phyloP scores from a whole-genome alignment of 345 rosid species.

The Erysimum cheiranthoides region DNA sequence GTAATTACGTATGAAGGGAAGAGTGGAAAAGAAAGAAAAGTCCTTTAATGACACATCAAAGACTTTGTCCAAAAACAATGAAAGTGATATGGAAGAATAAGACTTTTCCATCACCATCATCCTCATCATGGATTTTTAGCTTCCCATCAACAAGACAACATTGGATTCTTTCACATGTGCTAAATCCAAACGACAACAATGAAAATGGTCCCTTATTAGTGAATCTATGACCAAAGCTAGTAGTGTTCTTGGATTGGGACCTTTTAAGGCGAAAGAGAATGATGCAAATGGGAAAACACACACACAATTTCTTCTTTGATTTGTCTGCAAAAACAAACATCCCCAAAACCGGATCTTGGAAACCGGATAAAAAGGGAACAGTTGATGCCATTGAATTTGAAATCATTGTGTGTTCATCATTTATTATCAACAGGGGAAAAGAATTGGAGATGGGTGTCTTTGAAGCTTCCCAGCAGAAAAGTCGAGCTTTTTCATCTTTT shows the following conservation, averaged over 20 bases:
- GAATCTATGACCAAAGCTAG: slow-evolving; percentile 30
- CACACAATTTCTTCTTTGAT: slow-evolving; percentile 25
- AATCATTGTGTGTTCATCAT: slow-evolving; percentile 38
- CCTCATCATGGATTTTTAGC: slow-evolving; percentile 31
- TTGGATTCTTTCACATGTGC: slow-evolving; percentile 46
- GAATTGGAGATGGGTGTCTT: slow-evolving; percentile 81
- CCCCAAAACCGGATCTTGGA: neutral
- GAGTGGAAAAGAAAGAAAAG: neutral
- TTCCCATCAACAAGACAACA: slow-evolving; percentile 42
- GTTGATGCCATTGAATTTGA: neutral
- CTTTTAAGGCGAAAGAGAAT: slow-evolving; percentile 12
- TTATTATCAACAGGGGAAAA: slow-evolving; percentile 75
- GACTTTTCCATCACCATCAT: slow-evolving; percentile 32
- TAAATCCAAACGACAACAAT: slow-evolving; percentile 33
- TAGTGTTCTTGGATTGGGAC: slow-evolving; percentile 20
- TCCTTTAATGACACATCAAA: slow-evolving; percentile 18
- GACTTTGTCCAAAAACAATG: slow-evolving; percentile 36
- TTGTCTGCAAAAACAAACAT: slow-evolving; percentile 18
- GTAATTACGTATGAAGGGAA: neutral
- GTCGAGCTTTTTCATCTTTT: slow-evolving; percentile 84
- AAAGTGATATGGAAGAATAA: slow-evolving; percentile 38
- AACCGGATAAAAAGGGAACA: slow-evolving; percentile 1
- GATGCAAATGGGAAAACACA: slow-evolving; percentile 20
- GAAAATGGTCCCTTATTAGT: slow-evolving; percentile 28
- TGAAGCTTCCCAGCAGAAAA: slow-evolving; percentile 64